Conservation (phyloP, 192 early-diverging fungal genomes). For the Coemansia asiatica region DNA sequence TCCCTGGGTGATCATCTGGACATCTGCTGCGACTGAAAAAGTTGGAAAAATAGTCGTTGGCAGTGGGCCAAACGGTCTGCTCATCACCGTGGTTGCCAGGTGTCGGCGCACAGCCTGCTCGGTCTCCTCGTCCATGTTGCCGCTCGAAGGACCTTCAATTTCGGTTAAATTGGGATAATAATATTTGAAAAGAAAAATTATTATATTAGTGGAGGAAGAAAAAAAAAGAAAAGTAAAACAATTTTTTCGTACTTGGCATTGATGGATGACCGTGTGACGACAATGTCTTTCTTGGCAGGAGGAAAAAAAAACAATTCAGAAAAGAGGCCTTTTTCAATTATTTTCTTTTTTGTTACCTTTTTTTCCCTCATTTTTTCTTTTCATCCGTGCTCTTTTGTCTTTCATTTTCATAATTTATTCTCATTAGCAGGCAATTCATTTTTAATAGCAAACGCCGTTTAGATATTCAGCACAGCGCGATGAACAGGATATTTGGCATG, state of each 20-base stretch:
- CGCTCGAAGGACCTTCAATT: neutral
- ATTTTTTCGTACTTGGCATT: neutral
- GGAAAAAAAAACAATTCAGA: too few relatives aligned
- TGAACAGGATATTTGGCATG: slow-evolving; percentile 95
- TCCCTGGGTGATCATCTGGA: slow-evolving; percentile 19
- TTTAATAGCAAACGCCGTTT: too few relatives aligned
- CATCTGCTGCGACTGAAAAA: slow-evolving; percentile 2
- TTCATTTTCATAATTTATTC: too few relatives aligned
- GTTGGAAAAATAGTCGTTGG: slow-evolving; percentile 7
- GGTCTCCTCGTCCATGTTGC: slow-evolving; percentile 13
- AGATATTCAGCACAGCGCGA: slow-evolving; percentile 15
- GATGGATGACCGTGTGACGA: neutral
- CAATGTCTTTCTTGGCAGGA: too few relatives aligned
- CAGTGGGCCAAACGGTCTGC: slow-evolving; percentile 22
- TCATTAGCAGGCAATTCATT: too few relatives aligned
- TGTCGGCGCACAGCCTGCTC: slow-evolving; percentile 9
- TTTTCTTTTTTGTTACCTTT: neutral
- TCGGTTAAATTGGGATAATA: neutral
- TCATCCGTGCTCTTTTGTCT: neutral
- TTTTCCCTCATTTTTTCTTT: neutral
- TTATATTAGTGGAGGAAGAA: neutral
- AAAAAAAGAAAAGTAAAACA: neutral
- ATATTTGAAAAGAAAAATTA: neutral
- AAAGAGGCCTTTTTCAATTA: neutral
- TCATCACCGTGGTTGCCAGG: slow-evolving; percentile 16